Conservation (phyloP, 495 filamentous ascomycete species). For the Rostrohypoxylon terebratum region DNA sequence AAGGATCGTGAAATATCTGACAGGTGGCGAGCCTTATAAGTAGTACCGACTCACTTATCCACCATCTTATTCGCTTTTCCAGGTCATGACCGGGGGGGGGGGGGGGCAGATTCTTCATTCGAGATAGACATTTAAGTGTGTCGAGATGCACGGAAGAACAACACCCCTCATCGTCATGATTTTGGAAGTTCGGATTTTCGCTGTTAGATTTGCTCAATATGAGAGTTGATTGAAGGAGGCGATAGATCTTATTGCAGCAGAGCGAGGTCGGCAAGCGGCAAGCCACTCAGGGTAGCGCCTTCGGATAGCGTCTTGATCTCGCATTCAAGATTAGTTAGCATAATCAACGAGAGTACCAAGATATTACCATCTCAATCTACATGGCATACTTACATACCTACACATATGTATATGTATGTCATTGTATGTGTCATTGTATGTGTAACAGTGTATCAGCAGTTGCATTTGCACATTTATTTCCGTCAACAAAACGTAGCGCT, state of each 20-base stretch:
- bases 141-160: conserved; percentile 10
- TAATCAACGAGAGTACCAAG: too few species aligned
- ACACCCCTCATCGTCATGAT: conserved; percentile 50
- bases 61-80: background rate
- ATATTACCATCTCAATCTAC: too few species aligned
- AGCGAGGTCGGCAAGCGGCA: too few species aligned
- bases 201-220: conserved; percentile 25
- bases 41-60: background rate
- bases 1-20: conserved; percentile 2
- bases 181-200: conserved; percentile 20
- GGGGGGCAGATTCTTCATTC: conserved; percentile 3
- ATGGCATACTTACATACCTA: too few species aligned
- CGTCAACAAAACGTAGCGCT: background rate
- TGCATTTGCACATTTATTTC: too few species aligned
- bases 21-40: background rate
- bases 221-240: too few species aligned
- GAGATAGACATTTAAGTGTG: background rate
- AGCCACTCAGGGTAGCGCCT: too few species aligned
- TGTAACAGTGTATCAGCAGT: background rate
- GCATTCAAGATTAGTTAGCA: background rate
- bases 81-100: conserved; percentile 1
- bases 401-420: too few species aligned
- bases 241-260: too few species aligned
- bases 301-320: conserved; percentile 1
- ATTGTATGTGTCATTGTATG: too few species aligned